Conservation (phyloP, 805 yeast species). For the Suhomyces vadensis region DNA sequence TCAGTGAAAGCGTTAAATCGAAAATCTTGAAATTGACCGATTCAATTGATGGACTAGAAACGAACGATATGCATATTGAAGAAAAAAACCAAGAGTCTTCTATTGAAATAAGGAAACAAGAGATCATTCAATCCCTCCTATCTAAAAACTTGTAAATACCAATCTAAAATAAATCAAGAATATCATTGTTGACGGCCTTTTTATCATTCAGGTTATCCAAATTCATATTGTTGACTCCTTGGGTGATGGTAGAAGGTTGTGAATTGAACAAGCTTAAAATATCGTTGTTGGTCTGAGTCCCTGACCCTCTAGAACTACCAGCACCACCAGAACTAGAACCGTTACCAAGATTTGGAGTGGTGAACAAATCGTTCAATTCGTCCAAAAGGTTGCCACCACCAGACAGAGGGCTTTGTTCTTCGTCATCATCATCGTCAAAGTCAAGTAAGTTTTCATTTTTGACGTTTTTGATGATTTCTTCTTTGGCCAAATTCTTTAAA, state of each 20-base stretch:
- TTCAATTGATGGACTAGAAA: not conserved
- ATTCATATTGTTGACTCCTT: constrained; percentile 4
- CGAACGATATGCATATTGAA: not conserved
- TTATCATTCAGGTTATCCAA: constrained; percentile 1
- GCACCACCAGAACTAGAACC: constrained; percentile 8
- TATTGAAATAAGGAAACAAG: constrained; percentile 2
- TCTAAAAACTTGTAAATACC: constrained; percentile 4
- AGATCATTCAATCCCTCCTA: constrained; percentile 6
- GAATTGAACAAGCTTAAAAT: constrained; percentile 48
- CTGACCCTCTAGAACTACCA: constrained; percentile 5
- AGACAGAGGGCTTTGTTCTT: constrained; percentile 12
- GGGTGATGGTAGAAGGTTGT: not conserved
- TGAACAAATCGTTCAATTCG: constrained; percentile 74
- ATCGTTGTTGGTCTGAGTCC: constrained; percentile 35
- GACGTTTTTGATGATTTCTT: constrained; percentile 64
- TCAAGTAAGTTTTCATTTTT: constrained; percentile 83
- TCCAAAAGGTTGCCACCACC: constrained; percentile 51
- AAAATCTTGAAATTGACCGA: constrained; percentile 30
- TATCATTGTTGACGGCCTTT: constrained; percentile 28
- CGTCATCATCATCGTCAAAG: constrained; percentile 65
- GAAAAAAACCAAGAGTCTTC: not conserved
- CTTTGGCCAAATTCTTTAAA: constrained; percentile 71
- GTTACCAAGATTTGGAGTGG: constrained; percentile 31
- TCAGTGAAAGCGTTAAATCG: constrained; percentile 39
- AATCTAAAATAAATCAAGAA: constrained; percentile 37